Percentiles rank a stretch among this genome's conserved stretches.
Conservation (phyloP, 2,329 filamentous ascomycete genomes). For the Mycosphaerelloides madeirae region DNA sequence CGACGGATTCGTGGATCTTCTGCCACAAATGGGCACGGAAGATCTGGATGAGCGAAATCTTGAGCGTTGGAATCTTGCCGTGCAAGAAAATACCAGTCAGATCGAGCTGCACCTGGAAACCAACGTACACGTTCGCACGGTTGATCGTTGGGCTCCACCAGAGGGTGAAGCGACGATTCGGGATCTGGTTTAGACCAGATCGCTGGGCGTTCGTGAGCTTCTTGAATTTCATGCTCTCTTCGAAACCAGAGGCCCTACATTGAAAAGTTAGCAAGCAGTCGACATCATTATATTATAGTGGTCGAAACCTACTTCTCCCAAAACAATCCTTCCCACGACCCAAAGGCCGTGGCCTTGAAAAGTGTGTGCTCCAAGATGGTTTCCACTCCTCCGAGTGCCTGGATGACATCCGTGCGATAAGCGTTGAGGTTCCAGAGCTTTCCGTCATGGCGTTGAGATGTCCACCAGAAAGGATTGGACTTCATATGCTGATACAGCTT, state of each 20-base stretch:
- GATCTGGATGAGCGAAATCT: conserved; percentile 97
- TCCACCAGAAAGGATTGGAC: conserved; percentile 99
- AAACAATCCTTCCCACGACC: conserved; percentile 93
- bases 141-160: conserved; percentile 72
- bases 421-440: conserved; percentile 91
- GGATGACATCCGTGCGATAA: conserved; percentile 94
- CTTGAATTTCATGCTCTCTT: conserved; percentile 87
- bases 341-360: conserved; percentile 95
- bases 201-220: conserved; percentile 96
- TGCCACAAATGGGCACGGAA: conserved; percentile 99
- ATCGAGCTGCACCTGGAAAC: conserved; percentile 98
- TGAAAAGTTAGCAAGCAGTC: conserved; percentile 8
- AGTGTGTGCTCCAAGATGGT: conserved; percentile 76
- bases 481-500: conserved; percentile 99
- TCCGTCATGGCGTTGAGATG: conserved; percentile 91
- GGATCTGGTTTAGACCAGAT: conserved; percentile 96
- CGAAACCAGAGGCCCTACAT: conserved; percentile 24
- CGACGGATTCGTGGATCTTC: conserved; percentile 97
- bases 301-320: conserved; percentile 48
- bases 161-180: conserved; percentile 94
- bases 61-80: conserved; percentile 95
- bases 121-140: conserved; percentile 87
- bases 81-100: conserved; percentile 98
- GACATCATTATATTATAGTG: conserved; percentile 37
- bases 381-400: conserved; percentile 91